Percentiles rank a stretch among this genome's conserved stretches.
These are phyloP conservation scores for Oryza punctata DNA, from an alignment of 176 grass and related monocot species.

Conservation along the genomic window DNA sequence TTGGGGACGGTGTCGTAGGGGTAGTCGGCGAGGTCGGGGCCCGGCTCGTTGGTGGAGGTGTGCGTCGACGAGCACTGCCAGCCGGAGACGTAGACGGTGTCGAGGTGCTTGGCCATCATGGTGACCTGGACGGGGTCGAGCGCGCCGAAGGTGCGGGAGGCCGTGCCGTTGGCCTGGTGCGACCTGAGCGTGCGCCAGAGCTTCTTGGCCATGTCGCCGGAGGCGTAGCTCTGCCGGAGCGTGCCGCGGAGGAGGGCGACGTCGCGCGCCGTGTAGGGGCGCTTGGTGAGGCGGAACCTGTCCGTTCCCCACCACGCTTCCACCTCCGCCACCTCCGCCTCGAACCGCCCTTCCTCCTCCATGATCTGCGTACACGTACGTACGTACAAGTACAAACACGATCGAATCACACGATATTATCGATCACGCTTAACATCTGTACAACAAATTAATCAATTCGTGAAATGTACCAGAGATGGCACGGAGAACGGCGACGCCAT, in stretches of 20 bases:
- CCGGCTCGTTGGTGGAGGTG: conserved; percentile 81
- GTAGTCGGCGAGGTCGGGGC: conserved; percentile 93
- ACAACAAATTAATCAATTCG: background rate
- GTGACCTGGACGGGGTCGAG: conserved; percentile 81
- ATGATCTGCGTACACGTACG: conserved; percentile 46
- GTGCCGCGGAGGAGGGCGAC: conserved; percentile 87
- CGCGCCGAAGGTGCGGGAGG: conserved; percentile 84
- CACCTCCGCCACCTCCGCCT: conserved; percentile 77
- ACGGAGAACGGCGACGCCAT: conserved; percentile 75
- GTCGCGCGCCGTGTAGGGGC: conserved; percentile 70
- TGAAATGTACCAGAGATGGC: conserved; percentile 62
- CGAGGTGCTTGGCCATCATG: conserved; percentile 91
- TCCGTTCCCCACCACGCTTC: conserved; percentile 82
- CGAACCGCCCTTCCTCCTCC: conserved; percentile 94
- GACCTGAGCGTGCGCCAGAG: conserved; percentile 77
- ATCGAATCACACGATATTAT: background rate
- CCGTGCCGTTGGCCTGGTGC: conserved; percentile 79
- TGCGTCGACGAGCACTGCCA: conserved; percentile 99
- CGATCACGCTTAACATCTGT: background rate
- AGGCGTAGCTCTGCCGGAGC: conserved; percentile 87
- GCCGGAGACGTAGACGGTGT: conserved; percentile 92
- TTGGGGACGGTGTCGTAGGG: conserved; percentile 96
- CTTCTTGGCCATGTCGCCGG: conserved; percentile 77
- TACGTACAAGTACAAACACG: no score
- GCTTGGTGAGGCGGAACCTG: conserved; percentile 78